Conservation (phyloP, 441 rosid genomes). For the Arabidopsis hybrid region DNA sequence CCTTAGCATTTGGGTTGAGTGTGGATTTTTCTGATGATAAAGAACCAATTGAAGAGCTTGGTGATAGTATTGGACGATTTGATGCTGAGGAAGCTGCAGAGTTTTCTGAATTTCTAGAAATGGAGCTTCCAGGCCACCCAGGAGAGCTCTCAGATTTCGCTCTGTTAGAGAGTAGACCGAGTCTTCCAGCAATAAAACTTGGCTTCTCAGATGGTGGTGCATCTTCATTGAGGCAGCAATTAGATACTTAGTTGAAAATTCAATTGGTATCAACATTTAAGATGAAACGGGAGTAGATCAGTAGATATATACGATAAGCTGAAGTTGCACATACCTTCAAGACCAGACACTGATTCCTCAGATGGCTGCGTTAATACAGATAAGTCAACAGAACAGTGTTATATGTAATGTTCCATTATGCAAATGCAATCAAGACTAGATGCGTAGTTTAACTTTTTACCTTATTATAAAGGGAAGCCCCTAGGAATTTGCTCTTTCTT, state of each 20-base stretch:
- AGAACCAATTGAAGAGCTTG: slow-evolving; percentile 91
- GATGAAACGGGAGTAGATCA: slow-evolving; percentile 2
- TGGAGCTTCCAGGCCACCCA: slow-evolving; percentile 67
- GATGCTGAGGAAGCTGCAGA: slow-evolving; percentile 47
- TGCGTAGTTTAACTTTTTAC: slow-evolving; percentile 18
- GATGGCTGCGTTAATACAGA: slow-evolving; percentile 35
- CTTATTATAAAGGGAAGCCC: slow-evolving; percentile 27
- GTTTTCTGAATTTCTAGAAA: slow-evolving; percentile 67
- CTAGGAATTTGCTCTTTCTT: slow-evolving; percentile 28
- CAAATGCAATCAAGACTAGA: slow-evolving; percentile 25
- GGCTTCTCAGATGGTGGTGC: slow-evolving; percentile 45
- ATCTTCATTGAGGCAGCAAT: slow-evolving; percentile 29
- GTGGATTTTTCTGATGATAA: slow-evolving; percentile 83
- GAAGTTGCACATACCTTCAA: slow-evolving; percentile 35
- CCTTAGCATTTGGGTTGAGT: slow-evolving; percentile 92
- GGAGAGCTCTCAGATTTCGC: slow-evolving; percentile 49
- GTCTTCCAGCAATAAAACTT: slow-evolving; percentile 53
- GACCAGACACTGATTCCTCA: slow-evolving; percentile 39
- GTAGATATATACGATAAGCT: not conserved
- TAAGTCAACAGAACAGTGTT: slow-evolving; percentile 23
- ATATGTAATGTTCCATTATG: slow-evolving; percentile 4
- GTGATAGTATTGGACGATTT: slow-evolving; percentile 70
- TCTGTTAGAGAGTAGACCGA: slow-evolving; percentile 46
- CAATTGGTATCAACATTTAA: not conserved
- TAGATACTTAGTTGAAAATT: slow-evolving; percentile 16